Conservation (phyloP, 2,329 filamentous ascomycete species). For the Aspergillus eucalypticola region DNA sequence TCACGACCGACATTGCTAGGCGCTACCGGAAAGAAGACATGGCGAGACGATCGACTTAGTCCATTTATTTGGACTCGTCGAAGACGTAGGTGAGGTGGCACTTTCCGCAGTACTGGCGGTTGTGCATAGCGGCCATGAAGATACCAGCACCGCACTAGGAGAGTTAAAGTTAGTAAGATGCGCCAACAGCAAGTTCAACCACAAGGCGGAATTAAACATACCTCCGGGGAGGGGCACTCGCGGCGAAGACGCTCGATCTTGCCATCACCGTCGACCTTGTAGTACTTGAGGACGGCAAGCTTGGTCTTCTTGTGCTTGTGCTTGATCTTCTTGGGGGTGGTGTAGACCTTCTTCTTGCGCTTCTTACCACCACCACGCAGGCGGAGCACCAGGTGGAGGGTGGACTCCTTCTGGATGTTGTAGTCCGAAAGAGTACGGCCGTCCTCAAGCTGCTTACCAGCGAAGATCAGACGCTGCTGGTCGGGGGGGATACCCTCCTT, state of each 20-base stretch:
- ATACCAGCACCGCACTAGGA: slow-evolving; percentile 94
- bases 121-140: slow-evolving; percentile 99
- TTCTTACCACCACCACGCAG: slow-evolving; percentile 99
- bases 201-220: slow-evolving; percentile 51
- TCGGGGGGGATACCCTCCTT: slow-evolving; percentile 99
- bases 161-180: slow-evolving; percentile 36
- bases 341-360: slow-evolving; percentile 99
- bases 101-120: slow-evolving; percentile 92
- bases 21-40: slow-evolving; percentile 18
- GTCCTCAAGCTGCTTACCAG: slow-evolving; percentile 99
- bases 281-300: slow-evolving; percentile 99
- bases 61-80: slow-evolving; percentile 62
- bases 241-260: slow-evolving; percentile 99
- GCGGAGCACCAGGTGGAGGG: slow-evolving; percentile 95
- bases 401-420: slow-evolving; percentile 99
- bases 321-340: slow-evolving; percentile 99
- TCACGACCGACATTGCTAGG: slow-evolving; percentile 16
- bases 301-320: slow-evolving; percentile 99
- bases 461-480: slow-evolving; percentile 99
- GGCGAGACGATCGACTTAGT: slow-evolving; percentile 18
- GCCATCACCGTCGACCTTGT: slow-evolving; percentile 99
- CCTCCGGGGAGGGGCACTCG: slow-evolving; percentile 91
- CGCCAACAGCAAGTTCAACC: neutral
- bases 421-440: slow-evolving; percentile 98
- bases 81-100: slow-evolving; percentile 73